Percentiles rank a stretch among this genome's conserved stretches.
Conservation (phyloP, 805 yeast genomes). For the Kluyveromyces starmeri region DNA sequence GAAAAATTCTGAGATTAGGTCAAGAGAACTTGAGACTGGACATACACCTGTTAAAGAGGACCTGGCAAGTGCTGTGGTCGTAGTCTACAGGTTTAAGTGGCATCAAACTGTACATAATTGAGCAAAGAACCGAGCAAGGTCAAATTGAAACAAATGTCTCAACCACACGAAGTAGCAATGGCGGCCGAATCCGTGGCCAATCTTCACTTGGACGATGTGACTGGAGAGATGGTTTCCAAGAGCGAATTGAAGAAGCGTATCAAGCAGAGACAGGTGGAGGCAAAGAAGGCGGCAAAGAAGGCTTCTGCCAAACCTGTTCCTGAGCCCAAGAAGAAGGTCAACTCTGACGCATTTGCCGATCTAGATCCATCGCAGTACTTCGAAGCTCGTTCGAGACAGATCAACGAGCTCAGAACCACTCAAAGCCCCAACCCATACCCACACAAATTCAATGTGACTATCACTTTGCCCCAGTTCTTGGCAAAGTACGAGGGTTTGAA, state of each 20-base stretch:
- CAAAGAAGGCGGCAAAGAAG: constrained; percentile 89
- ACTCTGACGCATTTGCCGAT: constrained; percentile 62
- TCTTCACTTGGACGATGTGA: constrained; percentile 78
- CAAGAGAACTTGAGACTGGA: too few relatives aligned
- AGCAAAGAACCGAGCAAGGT: too few relatives aligned
- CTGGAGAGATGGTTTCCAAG: constrained; percentile 95
- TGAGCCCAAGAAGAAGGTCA: constrained; percentile 44
- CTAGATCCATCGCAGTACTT: constrained; percentile 91
- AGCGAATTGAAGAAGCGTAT: constrained; percentile 93
- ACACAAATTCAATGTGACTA: constrained; percentile 77
- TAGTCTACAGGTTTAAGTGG: too few relatives aligned
- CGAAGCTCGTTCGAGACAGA: constrained; percentile 86
- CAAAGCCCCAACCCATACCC: constrained; percentile 86
- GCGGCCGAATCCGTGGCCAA: constrained; percentile 71
- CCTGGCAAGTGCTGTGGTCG: too few relatives aligned
- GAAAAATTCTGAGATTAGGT: too few relatives aligned
- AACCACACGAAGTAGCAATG: constrained; percentile 42
- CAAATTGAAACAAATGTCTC: too few relatives aligned
- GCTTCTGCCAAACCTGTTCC: constrained; percentile 38
- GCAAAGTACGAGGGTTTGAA: constrained; percentile 57
- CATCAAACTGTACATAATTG: too few relatives aligned
- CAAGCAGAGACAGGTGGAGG: constrained; percentile 77
- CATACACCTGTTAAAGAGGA: too few relatives aligned
- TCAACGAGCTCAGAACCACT: constrained; percentile 64
- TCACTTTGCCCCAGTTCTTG: constrained; percentile 62